Evolutionary conservation across 208 protist species (phyloP), one percentile per base, ranked within the genome.

Genomic region (Trypanosomatidae sp.): DNA sequence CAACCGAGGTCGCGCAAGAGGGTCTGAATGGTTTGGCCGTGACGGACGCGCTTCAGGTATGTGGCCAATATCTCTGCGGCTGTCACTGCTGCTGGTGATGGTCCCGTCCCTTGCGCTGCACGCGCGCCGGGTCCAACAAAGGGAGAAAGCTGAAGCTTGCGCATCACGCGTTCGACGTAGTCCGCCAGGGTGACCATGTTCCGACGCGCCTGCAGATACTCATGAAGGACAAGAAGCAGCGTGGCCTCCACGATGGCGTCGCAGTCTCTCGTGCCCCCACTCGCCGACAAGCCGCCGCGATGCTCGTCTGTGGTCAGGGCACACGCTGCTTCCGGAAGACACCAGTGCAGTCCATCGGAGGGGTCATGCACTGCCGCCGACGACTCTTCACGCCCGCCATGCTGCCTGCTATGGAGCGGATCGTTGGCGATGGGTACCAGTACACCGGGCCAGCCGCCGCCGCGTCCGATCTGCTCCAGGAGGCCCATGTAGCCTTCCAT

Each of bases 1-100:
- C 90, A 94, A 8, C 90, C 90, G 13, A 92, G 59, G 56, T 89
- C 79, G 2, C 83, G 83, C 73, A 94, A 65, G 25, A 92, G 67
- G 17, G 46, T 66, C 70, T 75, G 82, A 36, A 77, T 59, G 25
- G 36, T 67, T 67, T 76, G 81, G 12, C 66, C 75, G 50, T 25
- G 62, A 55, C 70, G 81, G 10, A 50, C 69, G 46, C 52, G 71
- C 43, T 19, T 13, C n/a, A 80, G 41, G 78, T 73, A 82, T 15
- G 49, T 25, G 30, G 49, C 39, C 44, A 79, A 17, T 28, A 80
- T 15, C 2, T 44, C n/a, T 17, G 66, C 71, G 6, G 74, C 64
- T 25, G 56, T 47, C 4, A 59, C 68, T 2, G 76, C 53, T 44
- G 50, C 28, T 10, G 55, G 22, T 59, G 62, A 28, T 8, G 22